phyloP scores from a whole-genome alignment of 2,329 filamentous ascomycete species.

The Myriosclerotinia scirpicola region DNA sequence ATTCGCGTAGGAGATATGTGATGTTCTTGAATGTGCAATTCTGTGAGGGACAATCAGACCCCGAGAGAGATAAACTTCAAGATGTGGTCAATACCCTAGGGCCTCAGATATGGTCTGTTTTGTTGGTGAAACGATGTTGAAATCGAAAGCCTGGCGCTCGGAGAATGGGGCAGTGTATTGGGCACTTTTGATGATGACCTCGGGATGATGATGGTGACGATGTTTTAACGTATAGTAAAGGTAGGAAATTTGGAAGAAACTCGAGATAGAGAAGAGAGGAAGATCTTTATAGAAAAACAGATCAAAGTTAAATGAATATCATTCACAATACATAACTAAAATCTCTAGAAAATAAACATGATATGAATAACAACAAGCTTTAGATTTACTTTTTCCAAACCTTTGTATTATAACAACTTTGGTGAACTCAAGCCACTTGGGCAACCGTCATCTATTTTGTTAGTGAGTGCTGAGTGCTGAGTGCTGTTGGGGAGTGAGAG shows the following conservation, averaged over 20 bases:
- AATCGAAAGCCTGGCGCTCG: not conserved
- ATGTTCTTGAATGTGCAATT: not conserved
- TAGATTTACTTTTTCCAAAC: not conserved
- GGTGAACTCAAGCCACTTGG: too few species aligned
- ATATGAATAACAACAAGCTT: not conserved
- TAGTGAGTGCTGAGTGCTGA: not conserved
- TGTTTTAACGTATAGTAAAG: not conserved
- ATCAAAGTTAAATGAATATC: too few species aligned
- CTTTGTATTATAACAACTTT: not conserved
- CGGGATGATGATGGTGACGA: not conserved
- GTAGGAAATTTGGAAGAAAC: not conserved
- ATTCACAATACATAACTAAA: not conserved
- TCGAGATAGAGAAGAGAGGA: not conserved
- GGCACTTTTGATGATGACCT: not conserved
- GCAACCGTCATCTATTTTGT: constrained; percentile 7
- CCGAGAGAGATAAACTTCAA: not conserved
- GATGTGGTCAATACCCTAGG: not conserved
- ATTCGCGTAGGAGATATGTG: not conserved
- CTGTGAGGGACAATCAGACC: not conserved
- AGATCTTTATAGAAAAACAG: not conserved
- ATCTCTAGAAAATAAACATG: not conserved
- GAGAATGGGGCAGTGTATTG: constrained; percentile 3
- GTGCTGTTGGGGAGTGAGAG: too few species aligned
- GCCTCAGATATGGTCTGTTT: not conserved
- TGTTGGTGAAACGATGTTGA: constrained; percentile 13